Conservation (phyloP, 2,329 filamentous ascomycete species). For the Ophiostoma ulmi region DNA sequence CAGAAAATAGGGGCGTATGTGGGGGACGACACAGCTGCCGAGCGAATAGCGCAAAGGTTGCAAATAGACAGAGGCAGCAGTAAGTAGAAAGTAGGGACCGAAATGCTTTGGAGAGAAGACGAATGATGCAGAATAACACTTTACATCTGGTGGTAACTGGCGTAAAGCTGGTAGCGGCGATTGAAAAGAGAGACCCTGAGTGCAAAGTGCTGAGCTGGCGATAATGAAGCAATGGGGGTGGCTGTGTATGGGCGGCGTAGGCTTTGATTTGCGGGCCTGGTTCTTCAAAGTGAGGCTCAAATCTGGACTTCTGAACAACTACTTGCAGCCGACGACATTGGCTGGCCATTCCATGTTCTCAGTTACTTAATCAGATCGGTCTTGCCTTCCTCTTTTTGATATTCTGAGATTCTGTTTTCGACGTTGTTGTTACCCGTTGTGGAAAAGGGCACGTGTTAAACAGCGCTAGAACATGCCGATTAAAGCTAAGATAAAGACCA, state of each 20-base stretch:
- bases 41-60: background rate
- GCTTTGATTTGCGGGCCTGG: background rate
- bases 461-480: background rate
- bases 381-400: background rate
- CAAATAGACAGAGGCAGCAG: background rate
- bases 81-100: background rate
- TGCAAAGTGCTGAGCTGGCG: background rate
- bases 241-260: background rate
- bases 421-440: conserved; percentile 6
- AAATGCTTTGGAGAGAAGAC: background rate
- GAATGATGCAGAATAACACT: background rate
- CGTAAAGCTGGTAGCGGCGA: background rate
- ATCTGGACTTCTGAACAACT: background rate
- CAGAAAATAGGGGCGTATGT: conserved; percentile 12
- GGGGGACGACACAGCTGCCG: conserved; percentile 2
- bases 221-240: background rate
- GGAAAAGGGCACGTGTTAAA: conserved; percentile 14
- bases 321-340: background rate
- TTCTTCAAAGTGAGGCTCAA: background rate
- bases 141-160: background rate
- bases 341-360: background rate
- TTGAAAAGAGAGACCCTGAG: background rate
- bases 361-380: background rate
- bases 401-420: background rate
- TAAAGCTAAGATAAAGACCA: background rate